Conservation (phyloP, 2,329 filamentous ascomycete genomes). For the Cladosporium sp. region DNA sequence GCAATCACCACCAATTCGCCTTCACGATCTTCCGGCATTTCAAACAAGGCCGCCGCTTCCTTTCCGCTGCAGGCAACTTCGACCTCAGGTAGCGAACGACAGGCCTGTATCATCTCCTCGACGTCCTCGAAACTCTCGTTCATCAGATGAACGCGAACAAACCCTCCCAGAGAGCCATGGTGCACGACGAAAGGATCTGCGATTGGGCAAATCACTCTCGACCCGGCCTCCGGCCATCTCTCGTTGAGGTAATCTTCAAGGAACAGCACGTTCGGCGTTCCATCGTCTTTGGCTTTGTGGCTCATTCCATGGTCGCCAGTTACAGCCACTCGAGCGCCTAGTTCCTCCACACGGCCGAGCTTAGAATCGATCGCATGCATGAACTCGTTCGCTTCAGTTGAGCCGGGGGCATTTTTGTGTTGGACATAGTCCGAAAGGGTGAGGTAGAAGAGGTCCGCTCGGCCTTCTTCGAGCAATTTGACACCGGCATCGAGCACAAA, state of each 20-base stretch:
- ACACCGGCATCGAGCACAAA: constrained; percentile 43
- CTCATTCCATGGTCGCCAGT: constrained; percentile 45
- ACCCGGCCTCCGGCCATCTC: constrained; percentile 29
- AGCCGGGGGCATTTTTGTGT: constrained; percentile 40
- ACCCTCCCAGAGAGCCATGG: constrained; percentile 41
- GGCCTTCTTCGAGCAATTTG: constrained; percentile 37
- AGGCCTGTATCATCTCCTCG: constrained; percentile 29
- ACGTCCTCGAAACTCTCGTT: constrained; percentile 18
- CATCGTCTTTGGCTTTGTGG: constrained; percentile 33
- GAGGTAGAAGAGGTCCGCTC: constrained; percentile 41
- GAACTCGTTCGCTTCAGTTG: constrained; percentile 36
- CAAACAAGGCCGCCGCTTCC: constrained; percentile 33
- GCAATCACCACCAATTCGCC: constrained; percentile 40
- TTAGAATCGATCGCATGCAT: constrained; percentile 33
- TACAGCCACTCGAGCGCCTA: constrained; percentile 37
- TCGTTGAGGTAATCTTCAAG: constrained; percentile 36
- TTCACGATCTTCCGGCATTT: constrained; percentile 40
- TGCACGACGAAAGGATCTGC: constrained; percentile 43
- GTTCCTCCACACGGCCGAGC: constrained; percentile 30
- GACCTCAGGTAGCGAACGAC: constrained; percentile 30
- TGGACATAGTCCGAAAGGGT: constrained; percentile 45
- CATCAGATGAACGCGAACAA: constrained; percentile 39
- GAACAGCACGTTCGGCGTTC: constrained; percentile 38
- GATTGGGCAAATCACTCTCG: constrained; percentile 43
- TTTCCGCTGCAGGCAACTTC: constrained; percentile 30